phyloP scores from a whole-genome alignment of 2,329 filamentous ascomycete genomes.

The Penicillium concentricum region DNA sequence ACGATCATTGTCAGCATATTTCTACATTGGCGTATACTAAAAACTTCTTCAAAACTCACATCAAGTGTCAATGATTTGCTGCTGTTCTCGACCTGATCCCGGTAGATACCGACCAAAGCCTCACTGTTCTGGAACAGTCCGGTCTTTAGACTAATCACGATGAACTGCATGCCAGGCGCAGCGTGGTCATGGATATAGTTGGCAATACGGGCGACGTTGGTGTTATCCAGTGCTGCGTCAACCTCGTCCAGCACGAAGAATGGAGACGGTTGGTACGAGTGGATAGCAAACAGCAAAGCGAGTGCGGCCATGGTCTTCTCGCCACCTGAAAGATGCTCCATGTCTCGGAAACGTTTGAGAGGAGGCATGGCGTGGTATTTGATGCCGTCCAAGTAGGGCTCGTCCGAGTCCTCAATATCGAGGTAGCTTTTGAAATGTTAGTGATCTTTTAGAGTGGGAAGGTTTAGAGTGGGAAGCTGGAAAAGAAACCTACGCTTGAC shows the following conservation, averaged over 20 bases:
- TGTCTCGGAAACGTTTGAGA: constrained; percentile 95
- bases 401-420: constrained; percentile 93
- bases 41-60: constrained; percentile 60
- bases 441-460: not conserved
- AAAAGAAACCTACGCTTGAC: constrained; percentile 55
- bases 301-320: constrained; percentile 99
- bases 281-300: constrained; percentile 93
- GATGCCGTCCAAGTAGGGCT: constrained; percentile 91
- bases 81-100: constrained; percentile 91
- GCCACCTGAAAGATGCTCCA: constrained; percentile 95
- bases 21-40: not conserved
- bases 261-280: constrained; percentile 90
- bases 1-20: constrained; percentile 10
- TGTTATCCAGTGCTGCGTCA: constrained; percentile 95
- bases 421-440: constrained; percentile 59
- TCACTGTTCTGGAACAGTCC: constrained; percentile 96
- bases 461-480: not conserved
- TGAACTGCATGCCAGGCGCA: constrained; percentile 97
- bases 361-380: constrained; percentile 99
- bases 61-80: constrained; percentile 89
- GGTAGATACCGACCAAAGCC: constrained; percentile 90
- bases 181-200: constrained; percentile 95
- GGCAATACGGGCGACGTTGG: constrained; percentile 93
- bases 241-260: constrained; percentile 99
- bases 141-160: constrained; percentile 95